A percentile compares a stretch with the other conserved stretches of the same genome.
These are phyloP conservation scores for Tulasnella sp. DNA, from an alignment of 768 basidiomycete species.

Conservation along the genomic window DNA sequence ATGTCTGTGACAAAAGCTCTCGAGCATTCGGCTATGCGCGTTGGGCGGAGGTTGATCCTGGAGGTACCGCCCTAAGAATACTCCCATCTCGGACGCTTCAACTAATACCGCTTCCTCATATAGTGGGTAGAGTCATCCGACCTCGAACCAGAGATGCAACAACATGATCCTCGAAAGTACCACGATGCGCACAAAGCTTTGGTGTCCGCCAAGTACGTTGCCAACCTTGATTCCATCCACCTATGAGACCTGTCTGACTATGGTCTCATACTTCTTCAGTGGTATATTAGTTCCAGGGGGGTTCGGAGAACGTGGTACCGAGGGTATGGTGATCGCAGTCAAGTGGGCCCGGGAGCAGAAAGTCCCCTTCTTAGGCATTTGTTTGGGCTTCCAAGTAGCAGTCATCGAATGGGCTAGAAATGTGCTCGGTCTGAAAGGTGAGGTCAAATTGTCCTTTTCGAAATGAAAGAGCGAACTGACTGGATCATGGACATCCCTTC, in stretches of 20 bases:
- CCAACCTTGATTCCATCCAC: no score
- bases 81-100: neutral
- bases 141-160: slow-evolving; percentile 71
- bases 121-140: slow-evolving; percentile 97
- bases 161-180: slow-evolving; percentile 71
- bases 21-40: slow-evolving; percentile 92
- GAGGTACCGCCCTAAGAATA: slow-evolving; percentile 45
- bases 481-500: neutral
- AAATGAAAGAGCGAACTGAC: no score
- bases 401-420: slow-evolving; percentile 91
- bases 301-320: slow-evolving; percentile 85
- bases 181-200: slow-evolving; percentile 93
- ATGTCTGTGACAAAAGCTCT: slow-evolving; percentile 96
- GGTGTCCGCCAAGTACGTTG: slow-evolving; percentile 71
- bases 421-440: slow-evolving; percentile 46
- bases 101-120: neutral
- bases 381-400: slow-evolving; percentile 94
- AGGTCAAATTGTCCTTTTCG: slow-evolving; percentile 16
- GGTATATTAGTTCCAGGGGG: slow-evolving; percentile 97
- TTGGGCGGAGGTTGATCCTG: slow-evolving; percentile 70
- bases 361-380: slow-evolving; percentile 91
- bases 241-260: neutral
- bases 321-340: slow-evolving; percentile 97
- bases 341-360: slow-evolving; percentile 95
- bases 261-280: slow-evolving; percentile 31